Conservation (phyloP, 2,329 filamentous ascomycete species). For the Blastomyces parvus region DNA sequence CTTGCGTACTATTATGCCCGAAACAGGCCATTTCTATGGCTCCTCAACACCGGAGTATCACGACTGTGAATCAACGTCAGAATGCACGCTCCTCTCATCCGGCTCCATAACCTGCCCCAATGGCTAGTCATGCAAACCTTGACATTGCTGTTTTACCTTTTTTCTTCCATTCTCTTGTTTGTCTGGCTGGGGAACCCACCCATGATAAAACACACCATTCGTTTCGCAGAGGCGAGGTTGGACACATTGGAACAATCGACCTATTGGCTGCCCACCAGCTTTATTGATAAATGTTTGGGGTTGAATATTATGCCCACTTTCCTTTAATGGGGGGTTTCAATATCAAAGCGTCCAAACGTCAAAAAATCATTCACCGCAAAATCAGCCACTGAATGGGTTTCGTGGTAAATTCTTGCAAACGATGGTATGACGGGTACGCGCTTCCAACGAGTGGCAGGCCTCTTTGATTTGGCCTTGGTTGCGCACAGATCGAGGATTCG, state of each 20-base stretch:
- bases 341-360: not conserved
- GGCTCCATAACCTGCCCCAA: not conserved
- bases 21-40: not conserved
- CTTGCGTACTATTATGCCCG: not conserved
- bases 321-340: no score
- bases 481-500: not conserved
- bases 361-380: not conserved
- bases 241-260: not conserved
- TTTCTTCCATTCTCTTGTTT: not conserved
- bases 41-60: not conserved
- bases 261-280: not conserved
- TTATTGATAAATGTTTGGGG: not conserved
- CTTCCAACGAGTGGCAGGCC: not conserved
- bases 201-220: not conserved
- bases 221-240: not conserved
- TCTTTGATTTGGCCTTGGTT: not conserved
- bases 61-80: not conserved
- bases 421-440: not conserved
- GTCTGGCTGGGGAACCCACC: not conserved
- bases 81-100: not conserved
- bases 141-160: not conserved
- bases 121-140: not conserved
- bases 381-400: not conserved
- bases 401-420: not conserved
- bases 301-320: not conserved